phyloP scores from a whole-genome alignment of 2,329 filamentous ascomycete species.

The Canariomyces notabilis region DNA sequence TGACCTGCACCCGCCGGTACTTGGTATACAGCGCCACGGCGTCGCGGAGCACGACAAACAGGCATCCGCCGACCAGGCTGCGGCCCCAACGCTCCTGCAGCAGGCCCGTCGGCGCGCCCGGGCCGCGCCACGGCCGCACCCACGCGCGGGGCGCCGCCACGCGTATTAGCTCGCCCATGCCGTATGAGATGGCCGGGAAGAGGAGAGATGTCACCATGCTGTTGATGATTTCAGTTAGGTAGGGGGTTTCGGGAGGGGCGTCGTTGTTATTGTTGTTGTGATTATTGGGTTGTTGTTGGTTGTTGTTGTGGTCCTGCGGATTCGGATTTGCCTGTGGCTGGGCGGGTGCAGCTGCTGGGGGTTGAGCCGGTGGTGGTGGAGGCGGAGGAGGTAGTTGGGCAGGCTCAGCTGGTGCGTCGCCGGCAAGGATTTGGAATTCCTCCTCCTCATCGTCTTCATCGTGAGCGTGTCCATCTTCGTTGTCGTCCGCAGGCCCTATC shows the following conservation, averaged over 20 bases:
- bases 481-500: slow-evolving; percentile 16
- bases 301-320: not conserved
- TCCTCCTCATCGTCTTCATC: slow-evolving; percentile 35
- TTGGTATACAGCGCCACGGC: slow-evolving; percentile 57
- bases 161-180: slow-evolving; percentile 71
- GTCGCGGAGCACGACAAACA: slow-evolving; percentile 81
- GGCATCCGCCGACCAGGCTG: slow-evolving; percentile 79
- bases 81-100: slow-evolving; percentile 83
- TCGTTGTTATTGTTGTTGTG: slow-evolving; percentile 22
- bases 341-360: slow-evolving; percentile 11
- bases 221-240: slow-evolving; percentile 41
- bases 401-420: not conserved
- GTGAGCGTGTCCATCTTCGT: slow-evolving; percentile 20
- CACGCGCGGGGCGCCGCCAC: slow-evolving; percentile 62
- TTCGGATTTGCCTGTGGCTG: slow-evolving; percentile 1
- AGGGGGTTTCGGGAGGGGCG: slow-evolving; percentile 28
- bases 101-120: slow-evolving; percentile 48
- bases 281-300: slow-evolving; percentile 16
- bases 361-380: slow-evolving; percentile 4
- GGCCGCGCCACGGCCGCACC: slow-evolving; percentile 42
- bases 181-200: slow-evolving; percentile 75
- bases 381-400: no score
- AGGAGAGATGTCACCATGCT: slow-evolving; percentile 56
- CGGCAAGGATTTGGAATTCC: slow-evolving; percentile 1
- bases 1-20: slow-evolving; percentile 54